Base-by-base conservation (phyloP, 805 yeast genomes). In the Cyberlindnera bimundalis region DNA sequence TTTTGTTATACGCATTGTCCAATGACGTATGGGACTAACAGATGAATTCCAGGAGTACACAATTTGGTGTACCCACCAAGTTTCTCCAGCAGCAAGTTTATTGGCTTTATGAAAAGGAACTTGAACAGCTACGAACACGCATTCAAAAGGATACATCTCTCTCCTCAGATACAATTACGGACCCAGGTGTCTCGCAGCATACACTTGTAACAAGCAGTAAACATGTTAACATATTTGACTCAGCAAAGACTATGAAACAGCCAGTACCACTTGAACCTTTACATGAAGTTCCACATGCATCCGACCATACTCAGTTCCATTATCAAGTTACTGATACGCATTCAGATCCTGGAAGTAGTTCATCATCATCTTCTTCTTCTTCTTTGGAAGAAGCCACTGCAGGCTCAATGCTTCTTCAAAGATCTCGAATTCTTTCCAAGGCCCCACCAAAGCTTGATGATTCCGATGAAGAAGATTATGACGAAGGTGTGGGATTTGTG, bases 21-120 rank as follows among this genome's bases (percentile, higher is more conserved):
- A n/a, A n/a, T n/a, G n/a, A n/a, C n/a, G n/a, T n/a, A n/a, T n/a
- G n/a, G n/a, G n/a, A n/a, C n/a, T n/a, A n/a, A n/a, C n/a, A n/a
- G n/a, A n/a, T n/a, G n/a, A n/a, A n/a, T n/a, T n/a, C n/a, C 15
- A 20, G 45, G 35, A 39, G 45, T 37, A 8, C 46, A 25, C 35
- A 49, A 28, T 56, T 56, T 14, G 43, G 45, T 5, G 59, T 52
- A 4, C 56, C 58, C 15, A 43, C 47, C 4, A 44, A 47, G 8
- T 57, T 57, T 17, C 43, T 57, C 2, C 61, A 57, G 37, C 59
- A 55, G 27, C 59, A 55, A 25, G 55, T 59, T 6, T 57, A 45
- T 25, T 56, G 61, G 59, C 41, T 57, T 11, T 57, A 57, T 26
- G 61, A 57, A 28, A 48, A 43, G 24, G 59, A 57, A 35, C 35